Base-by-base conservation (phyloP, 495 filamentous ascomycete genomes). In the Cercophora scortea region DNA sequence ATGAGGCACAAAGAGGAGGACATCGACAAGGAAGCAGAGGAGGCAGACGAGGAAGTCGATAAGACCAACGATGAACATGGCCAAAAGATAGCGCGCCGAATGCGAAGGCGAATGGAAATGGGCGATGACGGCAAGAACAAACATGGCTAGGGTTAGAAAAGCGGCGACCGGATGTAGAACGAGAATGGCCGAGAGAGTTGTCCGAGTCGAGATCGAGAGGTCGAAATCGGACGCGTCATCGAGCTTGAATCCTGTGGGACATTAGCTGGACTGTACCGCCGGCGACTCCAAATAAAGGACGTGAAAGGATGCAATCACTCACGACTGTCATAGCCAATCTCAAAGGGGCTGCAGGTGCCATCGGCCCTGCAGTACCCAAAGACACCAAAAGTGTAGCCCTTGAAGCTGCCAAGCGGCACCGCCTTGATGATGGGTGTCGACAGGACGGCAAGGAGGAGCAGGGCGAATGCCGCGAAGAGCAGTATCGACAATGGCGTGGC, bases 1-100 rank as follows among this genome's bases (percentile, higher is more conserved):
- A 70, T 97, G 93, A 35, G 93, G 93, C 19, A 96, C 87, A 63
- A 98, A 98, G 15, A 98, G 79, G 35, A 98, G 70, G n/a, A 98
- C 88, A 67, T 98, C 93, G 53, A 96, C 83, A 48, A 98, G 74
- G 70, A 98, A 97, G 17, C 90, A 86, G 19, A 97, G 74, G 9
- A 97, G 78, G 19, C 88, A 83, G 51, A 92, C 81, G 39, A 98
- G 73, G 34, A 96, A 81, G 5, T 90, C 91, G 42, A 94, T 79
- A 50, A 97, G 79, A 35, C 86, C 84, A 48, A 96, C 76, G 46
- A 97, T 90, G 47, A 97, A 81, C 9, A 98, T 70, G 16, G 79
- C 78, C 8, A 97, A 79, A 4, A 98, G 77, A 61, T 88, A 98
- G 56, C 88, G 81, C 4, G 93, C 85, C 42, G 94, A 97, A 70